Conservation (phyloP, 192 early-diverging fungal species). For the Backusella australiensis region DNA sequence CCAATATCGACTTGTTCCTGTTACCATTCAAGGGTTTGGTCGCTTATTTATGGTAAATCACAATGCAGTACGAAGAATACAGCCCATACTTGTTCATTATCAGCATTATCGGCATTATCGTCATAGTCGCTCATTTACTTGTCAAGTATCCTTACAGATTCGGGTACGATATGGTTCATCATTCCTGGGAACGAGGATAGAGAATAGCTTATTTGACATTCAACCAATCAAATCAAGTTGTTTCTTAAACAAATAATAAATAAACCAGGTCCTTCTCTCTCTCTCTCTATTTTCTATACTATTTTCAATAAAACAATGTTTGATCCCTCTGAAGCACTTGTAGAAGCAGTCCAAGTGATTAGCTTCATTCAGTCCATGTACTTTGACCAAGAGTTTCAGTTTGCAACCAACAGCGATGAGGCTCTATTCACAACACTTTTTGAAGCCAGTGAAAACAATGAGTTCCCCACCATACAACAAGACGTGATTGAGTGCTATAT, state of each 20-base stretch:
- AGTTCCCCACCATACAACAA: neutral
- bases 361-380: conserved; percentile 22
- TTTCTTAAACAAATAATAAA: neutral
- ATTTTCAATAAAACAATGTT: neutral
- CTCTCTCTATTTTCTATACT: neutral
- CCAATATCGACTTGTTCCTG: too few relatives aligned
- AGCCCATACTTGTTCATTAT: too few relatives aligned
- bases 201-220: neutral
- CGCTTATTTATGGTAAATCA: too few relatives aligned
- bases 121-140: too few relatives aligned
- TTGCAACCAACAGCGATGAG: neutral
- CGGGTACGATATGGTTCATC: too few relatives aligned
- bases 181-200: too few relatives aligned
- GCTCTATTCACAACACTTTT: neutral
- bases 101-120: too few relatives aligned
- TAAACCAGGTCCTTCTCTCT: neutral
- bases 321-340: neutral
- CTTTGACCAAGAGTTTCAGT: conserved; percentile 25
- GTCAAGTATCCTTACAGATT: too few relatives aligned
- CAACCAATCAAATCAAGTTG: neutral
- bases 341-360: conserved; percentile 11
- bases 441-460: neutral
- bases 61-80: too few relatives aligned
- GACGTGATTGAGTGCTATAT: conserved; percentile 6
- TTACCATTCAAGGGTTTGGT: too few relatives aligned